Evolutionary conservation across 441 rosid species (phyloP), one percentile per base, ranked within the genome.

Genomic region (Gossypium schwendimanii): DNA sequence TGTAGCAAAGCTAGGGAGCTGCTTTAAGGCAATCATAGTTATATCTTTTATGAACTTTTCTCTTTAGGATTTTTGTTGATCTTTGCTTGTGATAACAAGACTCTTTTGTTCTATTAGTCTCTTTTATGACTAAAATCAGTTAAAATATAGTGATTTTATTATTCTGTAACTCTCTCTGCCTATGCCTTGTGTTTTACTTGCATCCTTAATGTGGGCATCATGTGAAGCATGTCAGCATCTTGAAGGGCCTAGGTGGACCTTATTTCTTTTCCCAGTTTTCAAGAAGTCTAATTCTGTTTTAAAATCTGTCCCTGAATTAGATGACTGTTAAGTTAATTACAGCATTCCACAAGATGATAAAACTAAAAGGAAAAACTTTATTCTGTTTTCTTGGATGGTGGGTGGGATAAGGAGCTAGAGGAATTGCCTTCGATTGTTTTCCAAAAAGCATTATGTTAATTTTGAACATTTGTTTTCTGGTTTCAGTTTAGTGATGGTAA

Each of bases 341-440:
- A 21, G 20, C 18, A 45, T 23, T 6, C 17, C 24, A 63, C 4
- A 44, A 21, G 33, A 6, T 21, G 54, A 45, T 64, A 0, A 23
- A 4, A 44, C 9, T 14, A 12, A 63, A 3, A 41, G 1, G 10
- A 44, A 20, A 39, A 41, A 44, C 17, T 20, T 62, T 15, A 12
- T 64, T 44, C 33, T 64, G 53, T 44, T 18, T 63, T 10, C 14
- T 20, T 41, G 17, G 21, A 33, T 68, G 72, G 73, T 81, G 81
- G 61, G 73, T 76, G 8, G 77, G 81, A 79, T 76, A 81, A n/a
- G 85, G 84, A 7, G 82, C 78, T 82, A 14, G 83, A 83, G 28
- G 86, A 81, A 14, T 63, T 63, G n/a, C 20, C 7, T 33, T 62
- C 1, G 26, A 31, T 61, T 61, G 23, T 6, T 33, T 62, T 39